These are phyloP conservation scores for Phytophthora rubi DNA, from an alignment of 352 stramenopile species.

Conservation along the genomic window DNA sequence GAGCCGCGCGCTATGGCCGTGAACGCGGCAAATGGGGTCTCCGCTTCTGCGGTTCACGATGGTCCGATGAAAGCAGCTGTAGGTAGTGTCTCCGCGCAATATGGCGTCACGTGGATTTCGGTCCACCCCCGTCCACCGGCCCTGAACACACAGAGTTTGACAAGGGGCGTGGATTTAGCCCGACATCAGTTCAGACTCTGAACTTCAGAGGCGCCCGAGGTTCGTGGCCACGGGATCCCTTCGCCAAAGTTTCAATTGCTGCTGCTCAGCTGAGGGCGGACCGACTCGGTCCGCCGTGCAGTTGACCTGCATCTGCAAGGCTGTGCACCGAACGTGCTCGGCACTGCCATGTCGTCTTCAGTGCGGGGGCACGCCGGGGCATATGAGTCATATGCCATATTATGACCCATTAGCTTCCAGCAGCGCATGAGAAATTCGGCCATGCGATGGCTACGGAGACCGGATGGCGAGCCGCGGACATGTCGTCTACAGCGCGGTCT, in stretches of 20 bases:
- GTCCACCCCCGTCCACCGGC: background rate
- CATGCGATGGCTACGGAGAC: slow-evolving; percentile 16
- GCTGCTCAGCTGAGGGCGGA: slow-evolving; percentile 17
- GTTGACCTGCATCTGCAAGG: slow-evolving; percentile 12
- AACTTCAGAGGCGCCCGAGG: background rate
- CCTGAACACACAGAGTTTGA: background rate
- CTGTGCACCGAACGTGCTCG: background rate
- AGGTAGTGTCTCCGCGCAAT: slow-evolving; percentile 12
- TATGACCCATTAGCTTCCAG: background rate
- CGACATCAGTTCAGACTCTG: background rate
- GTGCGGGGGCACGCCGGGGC: background rate
- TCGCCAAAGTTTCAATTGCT: slow-evolving; percentile 12
- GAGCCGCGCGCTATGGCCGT: background rate
- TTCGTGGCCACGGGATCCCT: slow-evolving; percentile 17
- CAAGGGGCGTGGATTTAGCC: background rate
- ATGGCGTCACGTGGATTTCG: slow-evolving; percentile 5
- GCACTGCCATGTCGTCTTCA: background rate
- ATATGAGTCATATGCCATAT: background rate
- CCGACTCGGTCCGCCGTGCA: slow-evolving; percentile 8
- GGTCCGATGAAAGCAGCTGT: slow-evolving; percentile 10
- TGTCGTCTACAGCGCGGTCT: background rate
- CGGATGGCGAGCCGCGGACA: background rate
- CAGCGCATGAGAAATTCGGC: slow-evolving; percentile 20
- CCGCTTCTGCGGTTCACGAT: background rate
- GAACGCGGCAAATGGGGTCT: background rate